Conservation (phyloP, 805 yeast species). For the Candida ovalis region DNA sequence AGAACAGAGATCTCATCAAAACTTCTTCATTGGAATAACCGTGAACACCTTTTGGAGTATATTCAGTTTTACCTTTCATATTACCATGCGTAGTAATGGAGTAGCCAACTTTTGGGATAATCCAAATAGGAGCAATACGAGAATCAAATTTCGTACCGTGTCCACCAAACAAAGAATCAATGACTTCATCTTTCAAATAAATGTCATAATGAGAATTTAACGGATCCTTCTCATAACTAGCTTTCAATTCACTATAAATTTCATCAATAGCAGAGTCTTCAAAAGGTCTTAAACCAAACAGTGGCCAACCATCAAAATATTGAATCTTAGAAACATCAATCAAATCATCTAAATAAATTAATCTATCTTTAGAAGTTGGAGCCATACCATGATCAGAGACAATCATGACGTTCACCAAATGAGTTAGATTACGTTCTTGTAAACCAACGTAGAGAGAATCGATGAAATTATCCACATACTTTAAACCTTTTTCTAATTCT, state of each 20-base stretch:
- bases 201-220: constrained; percentile 38
- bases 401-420: constrained; percentile 68
- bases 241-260: constrained; percentile 40
- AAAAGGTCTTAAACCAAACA: constrained; percentile 68
- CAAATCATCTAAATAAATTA: constrained; percentile 70
- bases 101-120: constrained; percentile 81
- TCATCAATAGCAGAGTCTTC: constrained; percentile 37
- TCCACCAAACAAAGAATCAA: constrained; percentile 55
- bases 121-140: constrained; percentile 82
- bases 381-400: constrained; percentile 96
- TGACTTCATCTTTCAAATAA: constrained; percentile 52
- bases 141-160: constrained; percentile 39
- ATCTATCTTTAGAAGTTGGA: constrained; percentile 68
- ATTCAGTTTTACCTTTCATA: constrained; percentile 47
- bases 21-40: constrained; percentile 79
- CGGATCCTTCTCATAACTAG: constrained; percentile 29
- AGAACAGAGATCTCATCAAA: constrained; percentile 78
- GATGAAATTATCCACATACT: constrained; percentile 63
- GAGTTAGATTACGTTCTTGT: constrained; percentile 49
- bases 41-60: constrained; percentile 72
- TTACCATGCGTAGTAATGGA: constrained; percentile 59
- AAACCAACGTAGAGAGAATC: constrained; percentile 46
- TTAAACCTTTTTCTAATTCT: constrained; percentile 50
- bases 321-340: constrained; percentile 52
- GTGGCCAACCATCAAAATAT: constrained; percentile 81